Evolutionary conservation across 805 yeast genomes (phyloP).

Genomic region (Kodamaea hsintzibuensis): DNA sequence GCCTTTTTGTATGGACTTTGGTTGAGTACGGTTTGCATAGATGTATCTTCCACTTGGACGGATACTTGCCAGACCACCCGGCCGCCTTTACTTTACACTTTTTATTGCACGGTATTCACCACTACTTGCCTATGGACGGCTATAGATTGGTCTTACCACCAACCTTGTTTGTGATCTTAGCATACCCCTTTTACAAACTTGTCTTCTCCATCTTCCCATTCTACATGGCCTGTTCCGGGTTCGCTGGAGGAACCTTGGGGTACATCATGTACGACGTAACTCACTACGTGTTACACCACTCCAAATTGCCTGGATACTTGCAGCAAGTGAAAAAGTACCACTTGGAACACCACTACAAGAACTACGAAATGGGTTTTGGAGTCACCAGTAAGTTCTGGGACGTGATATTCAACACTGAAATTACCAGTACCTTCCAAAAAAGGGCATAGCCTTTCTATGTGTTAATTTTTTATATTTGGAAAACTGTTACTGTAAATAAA

Average conservation of each 20-base stretch:
- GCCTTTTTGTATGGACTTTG: conserved; percentile 91
- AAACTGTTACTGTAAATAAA: neutral
- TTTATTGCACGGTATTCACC: conserved; percentile 93
- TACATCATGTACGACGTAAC: conserved; percentile 89
- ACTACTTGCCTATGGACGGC: conserved; percentile 95
- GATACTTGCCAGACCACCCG: conserved; percentile 78
- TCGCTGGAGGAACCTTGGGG: conserved; percentile 95
- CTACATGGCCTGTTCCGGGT: conserved; percentile 85
- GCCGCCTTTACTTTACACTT: conserved; percentile 80
- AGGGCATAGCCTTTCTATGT: neutral
- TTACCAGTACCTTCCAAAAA: conserved; percentile 46
- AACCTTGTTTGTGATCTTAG: conserved; percentile 67
- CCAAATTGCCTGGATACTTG: conserved; percentile 71
- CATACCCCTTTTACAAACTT: conserved; percentile 76
- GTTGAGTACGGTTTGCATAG: conserved; percentile 88
- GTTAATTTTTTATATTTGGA: too few species aligned
- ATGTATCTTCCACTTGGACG: conserved; percentile 89
- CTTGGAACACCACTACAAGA: conserved; percentile 96
- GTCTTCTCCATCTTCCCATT: conserved; percentile 79
- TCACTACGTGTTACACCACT: conserved; percentile 94
- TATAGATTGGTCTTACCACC: conserved; percentile 97
- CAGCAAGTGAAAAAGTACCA: conserved; percentile 86
- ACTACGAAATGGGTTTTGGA: conserved; percentile 95
- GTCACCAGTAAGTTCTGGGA: conserved; percentile 96
- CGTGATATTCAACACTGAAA: conserved; percentile 78